Evolutionary conservation across 1,284 basidiomycete species (phyloP).

Genomic region (Athelia sp.): DNA sequence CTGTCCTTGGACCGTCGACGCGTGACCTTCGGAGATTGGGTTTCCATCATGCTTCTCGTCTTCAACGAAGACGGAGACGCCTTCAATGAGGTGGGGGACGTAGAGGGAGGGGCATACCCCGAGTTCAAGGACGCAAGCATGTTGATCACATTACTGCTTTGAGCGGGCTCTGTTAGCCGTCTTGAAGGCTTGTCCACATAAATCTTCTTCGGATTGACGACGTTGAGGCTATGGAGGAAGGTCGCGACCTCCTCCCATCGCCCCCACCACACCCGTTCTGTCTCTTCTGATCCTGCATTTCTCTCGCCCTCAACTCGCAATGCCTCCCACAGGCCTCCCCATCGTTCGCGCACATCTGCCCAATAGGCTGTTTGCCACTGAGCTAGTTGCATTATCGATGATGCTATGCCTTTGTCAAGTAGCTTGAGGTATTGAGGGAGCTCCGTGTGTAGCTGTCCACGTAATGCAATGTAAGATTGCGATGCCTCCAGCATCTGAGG

Average conservation of each 20-base stretch:
- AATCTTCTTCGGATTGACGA: constrained; percentile 28
- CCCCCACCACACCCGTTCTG: constrained; percentile 60
- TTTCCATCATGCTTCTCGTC: constrained; percentile 10
- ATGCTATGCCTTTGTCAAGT: constrained; percentile 51
- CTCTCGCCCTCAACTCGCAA: constrained; percentile 69
- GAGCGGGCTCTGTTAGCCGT: constrained; percentile 12
- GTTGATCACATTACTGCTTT: constrained; percentile 13
- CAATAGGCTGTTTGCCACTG: constrained; percentile 57
- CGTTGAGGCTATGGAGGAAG: constrained; percentile 38
- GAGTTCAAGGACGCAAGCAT: constrained; percentile 22
- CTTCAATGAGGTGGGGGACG: constrained; percentile 1
- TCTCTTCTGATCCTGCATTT: constrained; percentile 60
- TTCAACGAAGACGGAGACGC: constrained; percentile 5
- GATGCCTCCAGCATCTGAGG: constrained; percentile 63
- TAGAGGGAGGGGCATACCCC: background rate
- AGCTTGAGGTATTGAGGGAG: constrained; percentile 59
- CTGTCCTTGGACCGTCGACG: constrained; percentile 34
- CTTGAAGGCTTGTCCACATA: constrained; percentile 25
- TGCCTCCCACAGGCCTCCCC: constrained; percentile 77
- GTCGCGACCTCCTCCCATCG: constrained; percentile 60
- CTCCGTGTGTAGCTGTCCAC: constrained; percentile 63
- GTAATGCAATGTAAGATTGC: constrained; percentile 66
- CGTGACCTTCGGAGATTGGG: constrained; percentile 3
- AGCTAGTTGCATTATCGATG: constrained; percentile 45
- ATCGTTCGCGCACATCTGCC: constrained; percentile 49